Conservation (phyloP, 2,329 filamentous ascomycete species). For the Fusarium sp. region DNA sequence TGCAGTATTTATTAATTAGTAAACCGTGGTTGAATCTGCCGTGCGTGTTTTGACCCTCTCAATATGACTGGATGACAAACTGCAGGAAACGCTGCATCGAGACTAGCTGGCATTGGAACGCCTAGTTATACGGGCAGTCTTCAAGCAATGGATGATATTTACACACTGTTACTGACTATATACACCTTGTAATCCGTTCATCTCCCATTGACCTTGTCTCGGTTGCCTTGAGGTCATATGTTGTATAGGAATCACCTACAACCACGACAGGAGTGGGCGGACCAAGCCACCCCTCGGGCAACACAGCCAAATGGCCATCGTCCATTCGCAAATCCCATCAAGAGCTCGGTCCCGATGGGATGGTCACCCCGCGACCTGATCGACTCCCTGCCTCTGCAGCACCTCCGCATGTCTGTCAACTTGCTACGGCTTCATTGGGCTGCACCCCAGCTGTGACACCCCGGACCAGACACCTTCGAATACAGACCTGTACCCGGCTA, state of each 20-base stretch:
- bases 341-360: constrained; percentile 23
- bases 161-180: neutral
- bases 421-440: constrained; percentile 35
- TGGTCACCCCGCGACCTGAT: constrained; percentile 31
- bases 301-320: neutral
- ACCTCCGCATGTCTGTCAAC: constrained; percentile 23
- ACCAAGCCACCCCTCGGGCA: neutral
- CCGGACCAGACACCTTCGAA: constrained; percentile 25
- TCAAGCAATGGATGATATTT: neutral
- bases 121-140: neutral
- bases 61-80: neutral
- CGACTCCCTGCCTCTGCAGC: constrained; percentile 27
- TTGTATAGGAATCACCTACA: neutral
- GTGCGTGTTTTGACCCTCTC: neutral
- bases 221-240: neutral
- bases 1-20: neutral
- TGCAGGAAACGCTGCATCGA: neutral
- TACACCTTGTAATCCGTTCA: neutral
- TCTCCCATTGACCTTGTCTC: neutral
- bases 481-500: constrained; percentile 4
- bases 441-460: constrained; percentile 31
- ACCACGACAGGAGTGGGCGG: neutral
- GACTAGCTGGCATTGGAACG: neutral
- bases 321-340: neutral
- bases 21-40: neutral